Percentiles rank a stretch among this genome's conserved stretches.
These are phyloP conservation scores for Nicotiana otophora DNA, from an alignment of 257 asterid species.

Conservation along the genomic window DNA sequence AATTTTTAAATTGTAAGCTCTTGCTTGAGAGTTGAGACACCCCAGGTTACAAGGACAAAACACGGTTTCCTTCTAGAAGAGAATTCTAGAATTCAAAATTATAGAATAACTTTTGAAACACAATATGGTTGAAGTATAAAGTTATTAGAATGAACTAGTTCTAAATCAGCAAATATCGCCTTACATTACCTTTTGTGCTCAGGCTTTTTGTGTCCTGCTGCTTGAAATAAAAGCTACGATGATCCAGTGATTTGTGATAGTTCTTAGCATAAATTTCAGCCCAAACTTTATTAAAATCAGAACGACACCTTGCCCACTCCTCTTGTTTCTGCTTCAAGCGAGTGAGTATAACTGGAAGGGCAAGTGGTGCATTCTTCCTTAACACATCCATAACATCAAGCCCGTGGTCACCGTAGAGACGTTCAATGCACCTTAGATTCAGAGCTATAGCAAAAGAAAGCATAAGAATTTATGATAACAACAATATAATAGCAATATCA, in stretches of 20 bases:
- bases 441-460: conserved; percentile 46
- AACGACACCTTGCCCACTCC: conserved; percentile 93
- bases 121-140: no score
- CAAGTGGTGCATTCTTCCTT: conserved; percentile 70
- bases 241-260: conserved; percentile 95
- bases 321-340: conserved; percentile 95
- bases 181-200: conserved; percentile 78
- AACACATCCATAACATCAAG: conserved; percentile 94
- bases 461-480: conserved; percentile 19
- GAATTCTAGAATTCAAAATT: background rate
- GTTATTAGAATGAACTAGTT: conserved; percentile 17
- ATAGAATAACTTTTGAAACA: no score
- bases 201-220: conserved; percentile 94
- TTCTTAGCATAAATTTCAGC: conserved; percentile 87
- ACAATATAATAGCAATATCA: conserved; percentile 10
- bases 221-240: conserved; percentile 91
- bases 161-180: conserved; percentile 17
- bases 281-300: conserved; percentile 94
- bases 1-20: background rate
- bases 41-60: background rate
- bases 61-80: background rate
- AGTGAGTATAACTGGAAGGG: conserved; percentile 80
- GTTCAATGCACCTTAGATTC: conserved; percentile 89
- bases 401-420: conserved; percentile 97
- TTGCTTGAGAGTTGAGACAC: background rate